These are phyloP conservation scores for Lodderomyces jiufengensis DNA, from an alignment of 1,139 yeast species.

Conservation along the genomic window DNA sequence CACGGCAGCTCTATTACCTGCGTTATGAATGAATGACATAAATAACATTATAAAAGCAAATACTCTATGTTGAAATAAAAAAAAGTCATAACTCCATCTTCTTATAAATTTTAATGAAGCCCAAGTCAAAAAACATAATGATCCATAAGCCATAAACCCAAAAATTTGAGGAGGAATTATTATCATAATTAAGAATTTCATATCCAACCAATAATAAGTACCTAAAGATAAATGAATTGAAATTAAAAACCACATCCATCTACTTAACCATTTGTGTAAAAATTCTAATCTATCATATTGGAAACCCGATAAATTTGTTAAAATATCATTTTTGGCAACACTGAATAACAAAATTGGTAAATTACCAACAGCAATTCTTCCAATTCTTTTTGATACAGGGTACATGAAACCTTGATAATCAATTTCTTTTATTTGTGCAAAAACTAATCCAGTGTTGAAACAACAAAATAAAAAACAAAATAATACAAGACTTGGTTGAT, in stretches of 20 bases:
- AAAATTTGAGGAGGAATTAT: slow-evolving; percentile 51
- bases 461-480: slow-evolving; percentile 25
- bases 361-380: slow-evolving; percentile 39
- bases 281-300: slow-evolving; percentile 38
- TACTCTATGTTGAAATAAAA: slow-evolving; percentile 43
- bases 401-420: slow-evolving; percentile 38
- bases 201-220: slow-evolving; percentile 38
- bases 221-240: slow-evolving; percentile 33
- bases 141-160: slow-evolving; percentile 46
- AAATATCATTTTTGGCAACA: slow-evolving; percentile 37
- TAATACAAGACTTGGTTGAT: slow-evolving; percentile 42
- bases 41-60: slow-evolving; percentile 43
- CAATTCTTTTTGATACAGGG: slow-evolving; percentile 41
- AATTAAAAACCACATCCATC: slow-evolving; percentile 38
- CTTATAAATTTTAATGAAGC: slow-evolving; percentile 37
- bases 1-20: slow-evolving; percentile 30
- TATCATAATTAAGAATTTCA: slow-evolving; percentile 40
- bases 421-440: slow-evolving; percentile 32
- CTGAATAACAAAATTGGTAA: slow-evolving; percentile 36
- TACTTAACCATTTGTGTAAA: slow-evolving; percentile 45
- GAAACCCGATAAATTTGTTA: slow-evolving; percentile 40
- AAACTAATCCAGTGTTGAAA: slow-evolving; percentile 24
- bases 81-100: slow-evolving; percentile 41
- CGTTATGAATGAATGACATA: slow-evolving; percentile 41
- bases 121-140: slow-evolving; percentile 35